Conservation (phyloP, 2,329 filamentous ascomycete species). For the Atkinsonella texensis region DNA sequence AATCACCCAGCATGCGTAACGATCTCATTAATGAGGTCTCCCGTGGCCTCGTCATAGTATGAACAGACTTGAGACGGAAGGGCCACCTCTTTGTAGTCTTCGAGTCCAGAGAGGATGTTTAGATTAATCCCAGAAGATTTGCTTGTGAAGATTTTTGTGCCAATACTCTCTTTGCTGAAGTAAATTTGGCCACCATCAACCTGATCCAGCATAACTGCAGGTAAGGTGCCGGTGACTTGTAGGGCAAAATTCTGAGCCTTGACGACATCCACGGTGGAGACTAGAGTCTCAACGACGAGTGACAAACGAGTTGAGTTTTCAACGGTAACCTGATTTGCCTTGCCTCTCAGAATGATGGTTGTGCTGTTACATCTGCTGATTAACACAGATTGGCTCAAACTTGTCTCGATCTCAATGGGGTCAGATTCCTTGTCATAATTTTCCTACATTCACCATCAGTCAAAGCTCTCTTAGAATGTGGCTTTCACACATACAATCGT, state of each 20-base stretch:
- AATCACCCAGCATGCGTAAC: slow-evolving; percentile 78
- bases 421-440: slow-evolving; percentile 71
- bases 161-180: slow-evolving; percentile 65
- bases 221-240: slow-evolving; percentile 77
- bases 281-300: slow-evolving; percentile 77
- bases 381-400: slow-evolving; percentile 77
- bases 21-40: slow-evolving; percentile 79
- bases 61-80: slow-evolving; percentile 84
- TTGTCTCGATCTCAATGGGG: slow-evolving; percentile 70
- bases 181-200: slow-evolving; percentile 85
- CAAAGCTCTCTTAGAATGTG: too few species aligned
- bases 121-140: slow-evolving; percentile 83
- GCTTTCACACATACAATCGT: slow-evolving; percentile 47
- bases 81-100: slow-evolving; percentile 79
- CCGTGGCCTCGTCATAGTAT: slow-evolving; percentile 55
- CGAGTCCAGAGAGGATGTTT: slow-evolving; percentile 58
- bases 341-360: slow-evolving; percentile 79
- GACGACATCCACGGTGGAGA: slow-evolving; percentile 88
- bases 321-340: slow-evolving; percentile 92
- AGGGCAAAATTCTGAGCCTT: slow-evolving; percentile 90
- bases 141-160: slow-evolving; percentile 76
- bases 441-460: slow-evolving; percentile 41
- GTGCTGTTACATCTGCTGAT: slow-evolving; percentile 88
- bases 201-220: slow-evolving; percentile 84
- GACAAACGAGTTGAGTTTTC: slow-evolving; percentile 81